Conservation (phyloP, 2,329 filamentous ascomycete genomes). For the Hymenoscyphus linearis region DNA sequence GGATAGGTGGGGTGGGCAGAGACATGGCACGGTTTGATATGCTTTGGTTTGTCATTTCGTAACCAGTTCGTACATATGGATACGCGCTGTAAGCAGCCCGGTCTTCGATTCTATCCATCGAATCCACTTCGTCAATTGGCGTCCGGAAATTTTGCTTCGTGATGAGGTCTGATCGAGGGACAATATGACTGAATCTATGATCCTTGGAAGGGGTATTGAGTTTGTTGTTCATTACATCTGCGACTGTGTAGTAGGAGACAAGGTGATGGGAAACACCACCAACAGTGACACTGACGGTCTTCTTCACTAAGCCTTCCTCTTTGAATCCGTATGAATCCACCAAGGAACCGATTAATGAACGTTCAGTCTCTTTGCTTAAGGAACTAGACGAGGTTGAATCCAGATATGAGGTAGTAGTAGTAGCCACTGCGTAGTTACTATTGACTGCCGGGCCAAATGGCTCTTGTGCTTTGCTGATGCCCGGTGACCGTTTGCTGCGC, state of each 20-base stretch:
- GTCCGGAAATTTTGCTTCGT: constrained; percentile 62
- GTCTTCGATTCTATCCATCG: constrained; percentile 28
- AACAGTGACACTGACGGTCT: constrained; percentile 79
- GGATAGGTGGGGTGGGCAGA: constrained; percentile 26
- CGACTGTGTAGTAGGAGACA: constrained; percentile 81
- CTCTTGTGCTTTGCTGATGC: constrained; percentile 27
- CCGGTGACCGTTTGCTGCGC: constrained; percentile 45
- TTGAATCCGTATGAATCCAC: constrained; percentile 91
- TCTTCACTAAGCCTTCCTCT: constrained; percentile 76
- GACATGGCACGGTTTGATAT: constrained; percentile 27
- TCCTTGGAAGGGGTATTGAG: constrained; percentile 55
- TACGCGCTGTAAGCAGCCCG: constrained; percentile 25
- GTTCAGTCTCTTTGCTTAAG: constrained; percentile 29
- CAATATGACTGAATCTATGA: constrained; percentile 43
- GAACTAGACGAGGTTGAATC: constrained; percentile 20
- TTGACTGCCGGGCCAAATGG: constrained; percentile 12
- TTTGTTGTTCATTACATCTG: constrained; percentile 60
- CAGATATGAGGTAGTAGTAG: constrained; percentile 15
- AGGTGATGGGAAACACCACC: constrained; percentile 75
- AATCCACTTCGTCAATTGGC: constrained; percentile 56
- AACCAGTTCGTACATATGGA: constrained; percentile 21
- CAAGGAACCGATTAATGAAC: constrained; percentile 66
- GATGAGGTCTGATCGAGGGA: constrained; percentile 53
- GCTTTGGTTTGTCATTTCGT: constrained; percentile 30
- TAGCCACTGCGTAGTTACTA: constrained; percentile 14